Base-by-base conservation (phyloP, 2,329 filamentous ascomycete species). In the Verticillium longisporum region DNA sequence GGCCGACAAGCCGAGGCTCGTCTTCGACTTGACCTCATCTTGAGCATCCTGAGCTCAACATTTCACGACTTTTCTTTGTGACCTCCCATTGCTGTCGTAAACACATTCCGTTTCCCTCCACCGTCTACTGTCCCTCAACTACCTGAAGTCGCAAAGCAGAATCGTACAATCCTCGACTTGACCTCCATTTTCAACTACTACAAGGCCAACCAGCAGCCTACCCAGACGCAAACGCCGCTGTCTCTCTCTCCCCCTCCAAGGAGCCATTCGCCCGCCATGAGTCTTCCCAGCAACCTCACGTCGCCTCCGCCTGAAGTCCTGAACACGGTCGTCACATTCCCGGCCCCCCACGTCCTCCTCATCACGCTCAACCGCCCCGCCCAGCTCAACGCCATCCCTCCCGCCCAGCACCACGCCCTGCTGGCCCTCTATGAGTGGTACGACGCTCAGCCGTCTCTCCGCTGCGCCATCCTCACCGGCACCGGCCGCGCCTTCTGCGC, bases 401-500 rank as follows among this genome's bases (percentile, higher is more conserved):
- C 74, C 1, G 68, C 74, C 4, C 77, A 78, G 68, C 83, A 86
- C 71, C 71, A 73, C 60, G 76, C 77, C 59, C 77, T 86, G 38
- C 77, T 77, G 62, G 63, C 65, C 1, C 75, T 85, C 32, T 65
- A 64, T 41, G 69, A 74, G 15, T 88, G 85, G 82, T 88, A 83
- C 71, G 88, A 90, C 68, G 70, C 68, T 15, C 82, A 89, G 71
- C 82, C 85, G 1, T 72, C 73, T 1, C 78, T 90, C 56, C 82
- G 83, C 55, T 86, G 84, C 68, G 86, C 84, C 55, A 78, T 90
- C 2, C 69, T 90, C 55, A 89, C 87, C 0, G 88, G 88, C 21
- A 74, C 76, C 0, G 87, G 86, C 0, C 77, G 85, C 10, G 85
- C 86, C 0, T 90, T 90, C 68, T 90, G 86, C 70, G 85, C 87